Evolutionary conservation across 176 grass and related monocot species (phyloP).

Genomic region (Avena eriantha): DNA sequence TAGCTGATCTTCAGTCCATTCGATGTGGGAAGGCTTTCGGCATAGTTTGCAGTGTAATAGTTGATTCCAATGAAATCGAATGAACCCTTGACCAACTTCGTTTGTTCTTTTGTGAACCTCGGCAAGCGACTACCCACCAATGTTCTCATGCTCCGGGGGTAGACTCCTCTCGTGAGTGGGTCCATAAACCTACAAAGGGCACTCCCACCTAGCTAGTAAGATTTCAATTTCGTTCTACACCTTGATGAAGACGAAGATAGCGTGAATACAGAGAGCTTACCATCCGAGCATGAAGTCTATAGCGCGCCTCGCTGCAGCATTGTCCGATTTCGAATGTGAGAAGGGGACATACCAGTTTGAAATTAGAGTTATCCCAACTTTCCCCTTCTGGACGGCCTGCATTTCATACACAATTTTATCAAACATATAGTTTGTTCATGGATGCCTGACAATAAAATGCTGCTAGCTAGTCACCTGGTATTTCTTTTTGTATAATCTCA

Average conservation of each 20-base stretch:
- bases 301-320: slow-evolving; percentile 47
- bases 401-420: slow-evolving; percentile 1
- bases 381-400: slow-evolving; percentile 53
- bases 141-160: slow-evolving; percentile 52
- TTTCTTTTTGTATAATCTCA: slow-evolving; percentile 55
- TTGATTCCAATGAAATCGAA: slow-evolving; percentile 80
- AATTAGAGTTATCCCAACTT: slow-evolving; percentile 62
- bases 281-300: slow-evolving; percentile 78
- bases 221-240: neutral
- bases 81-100: slow-evolving; percentile 50
- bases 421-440: neutral
- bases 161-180: slow-evolving; percentile 53
- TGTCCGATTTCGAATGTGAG: slow-evolving; percentile 48
- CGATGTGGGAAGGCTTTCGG: slow-evolving; percentile 11
- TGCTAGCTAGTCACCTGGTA: slow-evolving; percentile 56
- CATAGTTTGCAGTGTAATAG: slow-evolving; percentile 61
- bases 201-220: neutral
- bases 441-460: neutral
- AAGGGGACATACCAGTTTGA: slow-evolving; percentile 62
- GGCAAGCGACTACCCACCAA: slow-evolving; percentile 57
- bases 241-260: neutral
- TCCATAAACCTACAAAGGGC: slow-evolving; percentile 51
- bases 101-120: slow-evolving; percentile 54
- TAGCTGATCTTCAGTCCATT: slow-evolving; percentile 38
- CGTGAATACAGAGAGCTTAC: slow-evolving; percentile 33